These are phyloP conservation scores for Ogataea hybrid DNA, from an alignment of 1,139 yeast genomes.

Conservation along the genomic window DNA sequence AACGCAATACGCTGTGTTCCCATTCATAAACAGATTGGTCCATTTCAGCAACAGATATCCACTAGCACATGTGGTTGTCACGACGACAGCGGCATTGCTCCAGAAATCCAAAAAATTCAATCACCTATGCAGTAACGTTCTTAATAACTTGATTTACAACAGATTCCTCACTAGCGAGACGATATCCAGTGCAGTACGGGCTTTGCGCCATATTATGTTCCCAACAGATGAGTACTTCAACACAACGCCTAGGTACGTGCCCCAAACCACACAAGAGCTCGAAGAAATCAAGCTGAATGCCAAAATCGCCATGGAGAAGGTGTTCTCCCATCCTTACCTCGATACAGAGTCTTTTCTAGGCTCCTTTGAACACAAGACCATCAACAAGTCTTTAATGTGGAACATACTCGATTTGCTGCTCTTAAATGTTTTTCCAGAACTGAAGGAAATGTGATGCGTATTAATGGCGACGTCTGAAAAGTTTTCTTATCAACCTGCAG, in stretches of 20 bases:
- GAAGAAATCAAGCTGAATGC: conserved; percentile 16
- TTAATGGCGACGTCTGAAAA: background rate
- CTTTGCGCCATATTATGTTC: conserved; percentile 27
- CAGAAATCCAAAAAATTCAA: conserved; percentile 17
- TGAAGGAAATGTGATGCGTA: conserved; percentile 4
- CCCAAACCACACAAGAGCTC: conserved; percentile 26
- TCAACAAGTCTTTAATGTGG: conserved; percentile 42
- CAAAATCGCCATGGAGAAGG: conserved; percentile 9
- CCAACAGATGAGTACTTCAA: conserved; percentile 28
- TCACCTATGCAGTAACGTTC: conserved; percentile 23
- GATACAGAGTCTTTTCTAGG: conserved; percentile 31
- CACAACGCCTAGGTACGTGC: conserved; percentile 28
- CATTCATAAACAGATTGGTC: conserved; percentile 18
- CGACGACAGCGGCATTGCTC: conserved; percentile 11
- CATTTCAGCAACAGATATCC: conserved; percentile 19
- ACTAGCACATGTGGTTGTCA: conserved; percentile 12
- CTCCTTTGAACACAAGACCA: conserved; percentile 34
- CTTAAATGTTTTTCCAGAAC: conserved; percentile 39
- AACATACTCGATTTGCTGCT: conserved; percentile 39
- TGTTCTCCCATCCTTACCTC: conserved; percentile 9
- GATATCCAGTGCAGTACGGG: conserved; percentile 14
- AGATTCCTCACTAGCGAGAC: conserved; percentile 19
- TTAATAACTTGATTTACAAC: conserved; percentile 24
- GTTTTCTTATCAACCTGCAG: background rate
- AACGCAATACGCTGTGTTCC: conserved; percentile 19